Base-by-base conservation (phyloP, 345 rosid genomes). In the Euphorbia tirucalli region DNA sequence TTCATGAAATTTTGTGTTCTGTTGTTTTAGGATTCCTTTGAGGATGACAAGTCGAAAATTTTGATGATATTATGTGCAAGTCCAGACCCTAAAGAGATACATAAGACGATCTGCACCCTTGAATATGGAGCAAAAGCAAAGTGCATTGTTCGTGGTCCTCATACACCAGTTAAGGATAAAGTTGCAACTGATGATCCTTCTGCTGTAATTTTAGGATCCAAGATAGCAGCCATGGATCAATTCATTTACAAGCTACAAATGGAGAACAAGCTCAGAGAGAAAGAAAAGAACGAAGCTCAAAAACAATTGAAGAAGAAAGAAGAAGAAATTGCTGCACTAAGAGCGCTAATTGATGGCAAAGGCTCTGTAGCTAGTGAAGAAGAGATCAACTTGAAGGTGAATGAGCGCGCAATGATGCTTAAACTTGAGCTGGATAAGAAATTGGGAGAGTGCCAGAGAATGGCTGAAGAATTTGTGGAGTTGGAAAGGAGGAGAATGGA, bases 91-190 rank as follows among this genome's bases (percentile, higher is more conserved):
- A 92, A 89, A 75, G 99, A 95, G 72, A 77, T 90, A 76, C 93
- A 95, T 82, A 95, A 88, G 86, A 95, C 99, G n/a, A 81, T 92
- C 39, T 95, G 97, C 79, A 95, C 99, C 27, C 85, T 95, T 28
- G 99, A 95, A 74, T 95, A 95, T 74, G 99, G 99, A 44, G 97
- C 99, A 22, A 95, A 95, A 79, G 99, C 99, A 6, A 95, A 95
- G 74, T 95, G 99, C 67, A 95, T 95, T 44, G 80, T 92, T 44
- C 96, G 97, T 22, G 97, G 97, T 48, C 87, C 93, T 64, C 97
- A 88, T 71, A 90, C 87, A 2, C 93, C 87, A 7, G 70, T 62
- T 52, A 94, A 87, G 82, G 97, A 89, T 74, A 92, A 85, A 78
- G 61, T 65, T 66, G 87, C 86, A 13, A 74, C 69, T 49, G 99